Conservation (phyloP, 2,329 filamentous ascomycete species). For the Calonectria honghensis region DNA sequence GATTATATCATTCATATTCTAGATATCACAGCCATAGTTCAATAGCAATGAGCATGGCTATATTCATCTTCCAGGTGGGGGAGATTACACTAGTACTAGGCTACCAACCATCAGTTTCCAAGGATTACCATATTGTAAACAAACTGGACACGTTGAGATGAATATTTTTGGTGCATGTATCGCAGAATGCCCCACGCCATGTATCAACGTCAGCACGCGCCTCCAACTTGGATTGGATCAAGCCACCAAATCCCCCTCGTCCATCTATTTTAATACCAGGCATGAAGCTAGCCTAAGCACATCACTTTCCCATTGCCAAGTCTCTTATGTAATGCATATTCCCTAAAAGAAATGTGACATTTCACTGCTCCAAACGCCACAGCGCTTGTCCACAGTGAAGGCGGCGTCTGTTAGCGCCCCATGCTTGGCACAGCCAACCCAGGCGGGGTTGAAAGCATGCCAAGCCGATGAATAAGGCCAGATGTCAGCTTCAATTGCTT, state of each 20-base stretch:
- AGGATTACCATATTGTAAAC: neutral
- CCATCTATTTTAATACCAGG: neutral
- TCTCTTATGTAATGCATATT: neutral
- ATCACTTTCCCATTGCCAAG: neutral
- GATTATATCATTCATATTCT: neutral
- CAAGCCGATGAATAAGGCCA: neutral
- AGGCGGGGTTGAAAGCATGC: neutral
- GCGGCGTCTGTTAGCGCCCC: constrained; percentile 15
- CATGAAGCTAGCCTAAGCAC: too few species aligned
- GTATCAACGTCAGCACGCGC: neutral
- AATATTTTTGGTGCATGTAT: neutral
- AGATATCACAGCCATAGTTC: neutral
- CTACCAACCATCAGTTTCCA: neutral
- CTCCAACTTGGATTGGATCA: neutral
- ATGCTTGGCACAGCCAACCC: neutral
- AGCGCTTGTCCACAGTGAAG: neutral
- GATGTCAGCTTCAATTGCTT: neutral
- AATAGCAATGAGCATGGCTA: neutral
- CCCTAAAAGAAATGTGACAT: neutral
- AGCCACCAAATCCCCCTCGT: neutral
- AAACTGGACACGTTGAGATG: neutral
- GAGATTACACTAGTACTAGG: too few species aligned
- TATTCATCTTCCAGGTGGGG: neutral
- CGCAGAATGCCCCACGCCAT: neutral
- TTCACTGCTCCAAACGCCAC: neutral